Evolutionary conservation across 1,284 basidiomycete species (phyloP).

Genomic region (Rhodotorula glutinis): DNA sequence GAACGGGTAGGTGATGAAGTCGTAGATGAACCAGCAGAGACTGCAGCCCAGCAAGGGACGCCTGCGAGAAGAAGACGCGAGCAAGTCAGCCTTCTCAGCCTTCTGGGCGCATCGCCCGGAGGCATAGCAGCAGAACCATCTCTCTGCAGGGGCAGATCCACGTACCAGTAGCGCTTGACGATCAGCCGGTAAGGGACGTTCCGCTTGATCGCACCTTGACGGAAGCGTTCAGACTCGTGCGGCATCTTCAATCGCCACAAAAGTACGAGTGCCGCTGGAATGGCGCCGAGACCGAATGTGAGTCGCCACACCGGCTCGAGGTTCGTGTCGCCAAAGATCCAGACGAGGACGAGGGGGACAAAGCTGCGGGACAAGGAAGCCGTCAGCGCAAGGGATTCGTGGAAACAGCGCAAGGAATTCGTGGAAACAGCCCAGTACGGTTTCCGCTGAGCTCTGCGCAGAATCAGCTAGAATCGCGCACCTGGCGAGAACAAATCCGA

Average conservation of each 20-base stretch:
- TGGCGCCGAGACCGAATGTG: constrained; percentile 75
- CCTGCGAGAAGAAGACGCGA: constrained; percentile 3
- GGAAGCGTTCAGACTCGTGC: constrained; percentile 67
- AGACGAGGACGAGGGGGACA: constrained; percentile 75
- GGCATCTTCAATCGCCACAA: constrained; percentile 79
- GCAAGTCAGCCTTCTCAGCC: too few relatives aligned
- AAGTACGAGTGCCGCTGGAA: constrained; percentile 76
- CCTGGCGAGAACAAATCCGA: constrained; percentile 72
- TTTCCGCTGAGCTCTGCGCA: too few relatives aligned
- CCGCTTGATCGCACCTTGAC: constrained; percentile 68
- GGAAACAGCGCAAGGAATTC: too few relatives aligned
- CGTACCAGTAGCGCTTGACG: constrained; percentile 72
- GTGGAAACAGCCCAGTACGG: too few relatives aligned
- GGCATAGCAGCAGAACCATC: too few relatives aligned
- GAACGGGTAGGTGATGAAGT: constrained; percentile 46
- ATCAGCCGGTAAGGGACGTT: constrained; percentile 74
- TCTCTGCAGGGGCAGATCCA: constrained; percentile 1
- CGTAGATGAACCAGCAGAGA: constrained; percentile 69
- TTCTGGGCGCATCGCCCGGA: too few relatives aligned
- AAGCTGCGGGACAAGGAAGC: constrained; percentile 53
- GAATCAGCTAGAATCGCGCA: not conserved
- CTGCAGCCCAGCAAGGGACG: constrained; percentile 40
- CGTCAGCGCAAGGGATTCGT: not conserved
- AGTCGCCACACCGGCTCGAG: constrained; percentile 82
- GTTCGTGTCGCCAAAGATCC: constrained; percentile 81